Evolutionary conservation across 148 eudicot genomes (phyloP), one percentile per base, ranked within the genome.

Genomic region (Fagopyrum homotropicum): DNA sequence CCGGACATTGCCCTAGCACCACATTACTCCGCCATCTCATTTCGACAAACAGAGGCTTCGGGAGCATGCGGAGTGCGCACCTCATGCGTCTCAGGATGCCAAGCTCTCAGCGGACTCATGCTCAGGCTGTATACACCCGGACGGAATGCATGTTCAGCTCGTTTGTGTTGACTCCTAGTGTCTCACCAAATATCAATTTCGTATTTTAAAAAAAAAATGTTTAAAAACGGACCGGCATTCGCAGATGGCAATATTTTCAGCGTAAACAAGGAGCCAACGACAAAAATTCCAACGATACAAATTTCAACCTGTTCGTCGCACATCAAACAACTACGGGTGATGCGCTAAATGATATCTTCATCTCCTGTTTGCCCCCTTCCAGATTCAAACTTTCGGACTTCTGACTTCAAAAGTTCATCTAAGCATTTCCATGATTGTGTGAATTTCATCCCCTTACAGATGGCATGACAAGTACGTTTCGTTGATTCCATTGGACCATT

Each of bases 231-330:
- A 56, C 29, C 26, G 8, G 35, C 40, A 7, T 61, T 61, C 10
- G 68, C 68, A 14, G 12, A 35, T 35, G 47, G 10, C 9, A 66
- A 40, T 66, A 9, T 66, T 66, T 35, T 14, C 71, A 66, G 45
- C 19, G 71, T n/a, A 15, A 40, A 45, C 71, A 66, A 40, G 43
- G 71, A 66, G 46, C 69, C 44, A 63, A 12, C 69, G 69, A 63
- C 69, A 66, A 66, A 35, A n/a, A 9, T 66, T 66, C 47, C 22
- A 66, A 66, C 47, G 46, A 66, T 40, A 35, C 46, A 40, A 66
- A 66, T 66, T 61, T 40, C 71, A 66, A 9, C 46, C 30, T 66
- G 19, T 35, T 66, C 71, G 11, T 61, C 68, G 68, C 46, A 6
- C n/a, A 66, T 66, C 71, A 14, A 66, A 66, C 40, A 66, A 66